phyloP scores from a whole-genome alignment of 345 rosid species.

The Lepidium didymum region DNA sequence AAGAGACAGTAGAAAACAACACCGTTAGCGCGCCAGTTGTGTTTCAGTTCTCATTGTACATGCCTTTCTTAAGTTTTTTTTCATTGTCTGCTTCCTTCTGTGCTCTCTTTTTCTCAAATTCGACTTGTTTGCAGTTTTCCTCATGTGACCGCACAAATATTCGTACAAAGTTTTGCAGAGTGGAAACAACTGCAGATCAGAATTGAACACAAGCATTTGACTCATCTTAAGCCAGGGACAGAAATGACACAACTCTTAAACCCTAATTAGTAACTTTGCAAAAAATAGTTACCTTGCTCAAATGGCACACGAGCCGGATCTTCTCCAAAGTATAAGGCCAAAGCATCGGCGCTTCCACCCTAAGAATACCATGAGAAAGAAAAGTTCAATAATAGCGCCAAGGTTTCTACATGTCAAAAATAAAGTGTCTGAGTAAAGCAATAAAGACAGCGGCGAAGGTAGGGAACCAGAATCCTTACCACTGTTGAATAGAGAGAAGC shows the following conservation, averaged over 20 bases:
- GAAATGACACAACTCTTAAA: not conserved
- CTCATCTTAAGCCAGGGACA: not conserved
- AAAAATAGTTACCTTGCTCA: conserved; percentile 57
- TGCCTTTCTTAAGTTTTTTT: conserved; percentile 36
- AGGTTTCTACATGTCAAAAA: not conserved
- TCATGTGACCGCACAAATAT: conserved; percentile 67
- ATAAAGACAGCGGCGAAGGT: not conserved
- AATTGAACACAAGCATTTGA: conserved; percentile 3
- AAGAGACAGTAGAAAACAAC: conserved; percentile 5
- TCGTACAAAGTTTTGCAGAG: conserved; percentile 64
- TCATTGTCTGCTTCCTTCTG: conserved; percentile 43
- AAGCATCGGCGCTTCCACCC: conserved; percentile 84
- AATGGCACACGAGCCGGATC: conserved; percentile 88
- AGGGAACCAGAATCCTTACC: conserved; percentile 35
- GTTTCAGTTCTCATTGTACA: conserved; percentile 18
- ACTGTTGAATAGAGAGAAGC: conserved; percentile 62
- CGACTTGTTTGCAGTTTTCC: conserved; percentile 70
- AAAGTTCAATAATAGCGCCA: not conserved
- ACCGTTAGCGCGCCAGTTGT: not conserved
- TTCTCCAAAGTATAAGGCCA: conserved; percentile 80
- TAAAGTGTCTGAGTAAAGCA: not conserved
- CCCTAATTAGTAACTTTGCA: not conserved
- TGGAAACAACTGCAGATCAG: conserved; percentile 60
- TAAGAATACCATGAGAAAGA: conserved; percentile 24
- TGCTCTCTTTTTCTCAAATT: conserved; percentile 56